phyloP scores from a whole-genome alignment of 768 basidiomycete genomes.

The Trametes sanguinea region DNA sequence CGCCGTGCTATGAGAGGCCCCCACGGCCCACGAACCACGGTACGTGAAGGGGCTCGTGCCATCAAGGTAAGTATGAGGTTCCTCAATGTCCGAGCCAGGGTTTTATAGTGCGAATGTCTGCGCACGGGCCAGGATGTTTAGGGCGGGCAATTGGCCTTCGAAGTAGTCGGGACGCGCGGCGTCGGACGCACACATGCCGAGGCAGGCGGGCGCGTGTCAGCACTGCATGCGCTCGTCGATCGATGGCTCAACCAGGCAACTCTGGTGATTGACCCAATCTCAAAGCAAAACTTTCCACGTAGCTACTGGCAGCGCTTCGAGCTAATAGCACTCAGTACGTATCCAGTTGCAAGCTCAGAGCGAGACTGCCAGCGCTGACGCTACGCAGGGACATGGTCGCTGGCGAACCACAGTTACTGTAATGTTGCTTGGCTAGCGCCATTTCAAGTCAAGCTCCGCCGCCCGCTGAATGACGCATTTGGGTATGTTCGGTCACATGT shows the following conservation, averaged over 20 bases:
- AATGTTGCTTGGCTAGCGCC: too few relatives aligned
- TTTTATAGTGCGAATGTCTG: constrained; percentile 2
- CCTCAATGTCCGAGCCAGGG: background rate
- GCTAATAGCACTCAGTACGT: too few relatives aligned
- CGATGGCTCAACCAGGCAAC: too few relatives aligned
- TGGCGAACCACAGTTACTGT: too few relatives aligned
- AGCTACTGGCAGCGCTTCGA: too few relatives aligned
- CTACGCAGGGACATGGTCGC: too few relatives aligned
- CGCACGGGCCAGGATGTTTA: constrained; percentile 27
- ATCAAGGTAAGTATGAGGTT: constrained; percentile 31
- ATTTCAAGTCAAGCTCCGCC: too few relatives aligned
- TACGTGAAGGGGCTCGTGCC: constrained; percentile 29
- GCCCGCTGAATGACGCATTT: background rate
- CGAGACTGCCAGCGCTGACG: too few relatives aligned
- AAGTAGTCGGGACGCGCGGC: too few relatives aligned
- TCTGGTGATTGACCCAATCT: too few relatives aligned
- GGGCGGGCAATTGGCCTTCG: constrained; percentile 6
- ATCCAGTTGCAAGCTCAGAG: too few relatives aligned
- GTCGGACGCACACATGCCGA: background rate
- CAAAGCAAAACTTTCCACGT: too few relatives aligned
- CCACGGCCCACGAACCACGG: constrained; percentile 27
- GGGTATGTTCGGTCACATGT: background rate
- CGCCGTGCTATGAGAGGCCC: constrained; percentile 44
- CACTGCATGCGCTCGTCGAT: constrained; percentile 5
- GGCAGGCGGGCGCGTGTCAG: background rate